phyloP scores from a whole-genome alignment of 2,329 filamentous ascomycete species.

The Xylaria sp. region DNA sequence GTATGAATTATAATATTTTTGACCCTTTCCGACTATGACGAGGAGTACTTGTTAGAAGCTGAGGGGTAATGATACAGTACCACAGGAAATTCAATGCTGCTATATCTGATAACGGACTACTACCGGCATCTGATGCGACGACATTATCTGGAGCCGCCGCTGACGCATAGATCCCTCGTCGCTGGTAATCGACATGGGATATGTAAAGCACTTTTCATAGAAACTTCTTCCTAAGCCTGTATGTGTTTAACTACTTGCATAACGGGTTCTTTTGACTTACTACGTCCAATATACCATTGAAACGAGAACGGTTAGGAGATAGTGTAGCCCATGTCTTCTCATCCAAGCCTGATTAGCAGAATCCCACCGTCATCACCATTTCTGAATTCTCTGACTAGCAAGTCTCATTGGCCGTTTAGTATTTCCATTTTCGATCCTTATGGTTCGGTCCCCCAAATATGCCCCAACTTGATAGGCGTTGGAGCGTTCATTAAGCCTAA shows the following conservation, averaged over 20 bases:
- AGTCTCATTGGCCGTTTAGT: background rate
- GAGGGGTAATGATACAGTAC: background rate
- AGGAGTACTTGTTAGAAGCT: background rate
- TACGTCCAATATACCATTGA: background rate
- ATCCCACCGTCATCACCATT: background rate
- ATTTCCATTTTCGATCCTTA: background rate
- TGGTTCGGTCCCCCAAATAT: background rate
- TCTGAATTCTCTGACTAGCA: background rate
- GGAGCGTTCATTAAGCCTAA: constrained; percentile 15
- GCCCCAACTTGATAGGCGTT: background rate
- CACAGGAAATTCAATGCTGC: too few species aligned
- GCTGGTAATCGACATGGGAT: background rate
- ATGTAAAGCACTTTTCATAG: background rate
- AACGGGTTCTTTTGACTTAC: background rate
- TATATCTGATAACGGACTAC: background rate
- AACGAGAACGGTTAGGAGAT: background rate
- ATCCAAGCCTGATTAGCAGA: background rate
- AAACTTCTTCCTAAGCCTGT: background rate
- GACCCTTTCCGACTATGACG: background rate
- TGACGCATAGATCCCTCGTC: background rate
- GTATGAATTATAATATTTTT: background rate
- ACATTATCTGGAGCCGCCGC: background rate
- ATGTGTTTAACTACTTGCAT: background rate
- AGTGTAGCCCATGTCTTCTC: background rate
- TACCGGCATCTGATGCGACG: background rate